Base-by-base conservation (phyloP, 2,329 filamentous ascomycete genomes). In the Trichoderma guizhouense region DNA sequence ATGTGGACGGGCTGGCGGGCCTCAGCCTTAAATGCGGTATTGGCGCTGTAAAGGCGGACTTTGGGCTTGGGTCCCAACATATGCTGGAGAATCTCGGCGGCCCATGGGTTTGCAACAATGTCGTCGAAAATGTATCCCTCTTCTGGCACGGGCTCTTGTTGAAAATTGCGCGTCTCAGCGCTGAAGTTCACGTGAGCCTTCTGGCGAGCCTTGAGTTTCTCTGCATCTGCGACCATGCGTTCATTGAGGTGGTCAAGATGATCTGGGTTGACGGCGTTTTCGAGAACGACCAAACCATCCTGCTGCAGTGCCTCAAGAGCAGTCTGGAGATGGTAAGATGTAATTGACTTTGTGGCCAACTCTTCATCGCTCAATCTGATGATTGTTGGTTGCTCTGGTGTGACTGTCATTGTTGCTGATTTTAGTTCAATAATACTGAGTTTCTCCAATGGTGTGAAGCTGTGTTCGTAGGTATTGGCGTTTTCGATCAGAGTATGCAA, bases 311-410 rank as follows among this genome's bases (percentile, higher is more conserved):
- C 58, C 14, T 62, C 58, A 26, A 62, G 58, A 5, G 58, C 58
- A 18, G 58, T 21, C 32, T 62, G 58, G 8, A 62, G 34, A 62
- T 62, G 36, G n/a, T 39, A 21, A 7, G 58, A 62, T 39, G 32
- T 21, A 21, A 62, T 39, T 26, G 58, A 39, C 34, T 26, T 62
- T 26, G 58, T 62, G 24, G 32, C 12, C 7, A 62, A 21, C 21
- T 62, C 34, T 62, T 62, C 58, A 62, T 62, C 58, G 26, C 32
- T 62, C n/a, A 62, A 39, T 62, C 32, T 62, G 58, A 62, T 62
- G 58, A 62, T 32, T 32, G 8, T 32, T 32, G 30, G 30, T 32
- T 32, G 30, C 30, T 32, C 30, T 32, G 30, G 30, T 32, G 30
- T 32, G 30, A 32, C 30, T 32, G 30, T 32, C 30, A 32, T 32